Evolutionary conservation across 163 green algal species (phyloP).

Genomic region (Scenedesmus sp.): DNA sequence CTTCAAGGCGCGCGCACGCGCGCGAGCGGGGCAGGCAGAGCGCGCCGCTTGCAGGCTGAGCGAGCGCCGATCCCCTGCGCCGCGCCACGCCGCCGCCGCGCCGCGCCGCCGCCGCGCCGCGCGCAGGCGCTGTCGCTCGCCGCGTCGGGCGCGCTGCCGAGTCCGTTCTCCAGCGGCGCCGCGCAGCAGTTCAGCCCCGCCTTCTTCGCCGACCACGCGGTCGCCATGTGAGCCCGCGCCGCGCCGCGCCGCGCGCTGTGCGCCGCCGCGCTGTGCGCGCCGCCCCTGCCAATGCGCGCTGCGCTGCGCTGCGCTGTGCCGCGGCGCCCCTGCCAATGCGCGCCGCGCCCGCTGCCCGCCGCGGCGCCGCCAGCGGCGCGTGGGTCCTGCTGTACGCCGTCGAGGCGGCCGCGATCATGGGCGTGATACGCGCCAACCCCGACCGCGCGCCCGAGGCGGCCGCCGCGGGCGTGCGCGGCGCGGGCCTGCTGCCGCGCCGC

Average conservation of each 20-base stretch:
- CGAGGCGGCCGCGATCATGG: conserved; percentile 66
- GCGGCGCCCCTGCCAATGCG: background rate
- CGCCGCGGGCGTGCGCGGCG: conserved; percentile 6
- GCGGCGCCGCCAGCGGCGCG: conserved; percentile 40
- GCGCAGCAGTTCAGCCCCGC: conserved; percentile 45
- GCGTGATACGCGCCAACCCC: conserved; percentile 49
- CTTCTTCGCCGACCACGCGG: conserved; percentile 63
- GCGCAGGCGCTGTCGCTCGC: conserved; percentile 11
- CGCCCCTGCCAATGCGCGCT: too few relatives aligned
- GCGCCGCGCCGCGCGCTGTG: too few relatives aligned
- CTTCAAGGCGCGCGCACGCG: conserved; percentile 42
- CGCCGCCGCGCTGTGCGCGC: too few relatives aligned
- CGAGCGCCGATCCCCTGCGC: too few relatives aligned
- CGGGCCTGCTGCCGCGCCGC: conserved; percentile 14
- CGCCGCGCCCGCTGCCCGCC: background rate
- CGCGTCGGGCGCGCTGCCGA: conserved; percentile 12
- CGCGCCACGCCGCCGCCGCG: background rate
- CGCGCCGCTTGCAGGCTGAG: too few relatives aligned
- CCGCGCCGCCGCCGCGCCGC: background rate
- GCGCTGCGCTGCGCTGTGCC: background rate
- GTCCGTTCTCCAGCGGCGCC: conserved; percentile 1
- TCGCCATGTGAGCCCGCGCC: conserved; percentile 53
- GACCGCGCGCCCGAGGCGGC: conserved; percentile 53
- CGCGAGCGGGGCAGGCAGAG: too few relatives aligned
- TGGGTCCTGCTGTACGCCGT: conserved; percentile 72